Evolutionary conservation across 2,329 filamentous ascomycete genomes (phyloP), one percentile per base, ranked within the genome.

Genomic region (Pseudocercospora cruenta): DNA sequence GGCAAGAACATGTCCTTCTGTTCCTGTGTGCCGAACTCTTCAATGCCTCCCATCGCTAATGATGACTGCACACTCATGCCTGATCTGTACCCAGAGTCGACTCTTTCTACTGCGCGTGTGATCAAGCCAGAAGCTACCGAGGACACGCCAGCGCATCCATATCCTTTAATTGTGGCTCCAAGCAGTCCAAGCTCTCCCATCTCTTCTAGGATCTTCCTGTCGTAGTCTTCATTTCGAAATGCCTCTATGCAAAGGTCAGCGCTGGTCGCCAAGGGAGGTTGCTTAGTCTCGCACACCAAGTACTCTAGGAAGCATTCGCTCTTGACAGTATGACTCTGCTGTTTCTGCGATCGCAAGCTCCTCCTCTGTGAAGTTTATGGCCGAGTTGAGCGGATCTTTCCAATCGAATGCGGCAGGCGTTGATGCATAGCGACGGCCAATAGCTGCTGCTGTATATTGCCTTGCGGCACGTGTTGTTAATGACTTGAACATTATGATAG

Each of bases 21-120:
- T 80, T 97, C 93, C 74, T 90, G 81, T n/a, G 90, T 89, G 4
- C 93, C 93, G 73, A 94, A 94, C 73, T 96, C 91, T 78, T 94
- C 84, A 74, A 97, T 97, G 26, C 91, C 92, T 22, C 93, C 93
- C 94, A 97, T 97, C 22, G 90, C 91, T n/a, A 97, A 83, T 0
- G 93, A 95, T 67, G 91, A 94, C 79, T 97, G 93, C 21, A 97
- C 94, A 6, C 92, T 96, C 90, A 96, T 96, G 70, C 91, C 93
- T 58, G 92, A 96, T 65, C 94, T 88, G 80, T 96, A 97, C 58
- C 93, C 94, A 67, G 92, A 95, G 77, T 97, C 93, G 28, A 97
- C 92, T 64, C 93, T 87, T 80, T 97, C 93, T 19, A 97, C 92
- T 69, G 94, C 93, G 76, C 93, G 88, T 21, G 92, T 96, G 78